phyloP scores from a whole-genome alignment of 2,329 filamentous ascomycete genomes.

The Verticillium tricorpus region DNA sequence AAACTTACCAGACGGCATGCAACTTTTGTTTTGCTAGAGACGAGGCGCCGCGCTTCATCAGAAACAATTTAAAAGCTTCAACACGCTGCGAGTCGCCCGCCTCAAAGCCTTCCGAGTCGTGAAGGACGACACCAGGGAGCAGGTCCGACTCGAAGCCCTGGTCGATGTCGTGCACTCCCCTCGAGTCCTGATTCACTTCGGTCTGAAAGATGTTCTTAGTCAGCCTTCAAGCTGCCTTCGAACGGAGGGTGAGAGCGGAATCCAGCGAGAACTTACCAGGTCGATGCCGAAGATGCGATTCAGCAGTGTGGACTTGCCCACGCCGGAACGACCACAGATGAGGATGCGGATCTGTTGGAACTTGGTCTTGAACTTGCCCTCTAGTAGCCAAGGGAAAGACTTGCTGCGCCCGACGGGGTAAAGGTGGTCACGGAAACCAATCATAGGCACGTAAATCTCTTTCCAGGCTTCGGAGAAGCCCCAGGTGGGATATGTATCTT shows the following conservation, averaged over 20 bases:
- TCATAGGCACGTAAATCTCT: neutral
- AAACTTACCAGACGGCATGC: constrained; percentile 19
- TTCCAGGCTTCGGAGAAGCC: constrained; percentile 2
- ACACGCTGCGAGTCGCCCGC: constrained; percentile 18
- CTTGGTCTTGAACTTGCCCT: neutral
- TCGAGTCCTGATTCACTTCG: constrained; percentile 16
- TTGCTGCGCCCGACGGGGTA: neutral
- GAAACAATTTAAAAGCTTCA: constrained; percentile 17
- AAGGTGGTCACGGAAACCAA: neutral
- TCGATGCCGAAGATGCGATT: constrained; percentile 20
- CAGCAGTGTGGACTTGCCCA: constrained; percentile 21
- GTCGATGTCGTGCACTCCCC: constrained; percentile 20
- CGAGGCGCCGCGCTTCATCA: constrained; percentile 15
- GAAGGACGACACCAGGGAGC: constrained; percentile 20
- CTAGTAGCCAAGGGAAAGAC: constrained; percentile 1
- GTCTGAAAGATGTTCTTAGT: constrained; percentile 6
- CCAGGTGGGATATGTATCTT: constrained; percentile 4
- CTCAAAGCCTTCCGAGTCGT: constrained; percentile 22
- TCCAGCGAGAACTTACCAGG: constrained; percentile 2
- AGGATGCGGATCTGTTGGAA: constrained; percentile 13
- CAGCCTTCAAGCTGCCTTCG: neutral
- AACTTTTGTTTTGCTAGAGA: constrained; percentile 11
- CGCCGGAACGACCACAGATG: constrained; percentile 20
- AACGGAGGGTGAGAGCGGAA: neutral
- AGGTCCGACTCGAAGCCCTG: constrained; percentile 21